Base-by-base conservation (phyloP, 495 filamentous ascomycete species). In the Pseudoneurospora amorphoporcata region DNA sequence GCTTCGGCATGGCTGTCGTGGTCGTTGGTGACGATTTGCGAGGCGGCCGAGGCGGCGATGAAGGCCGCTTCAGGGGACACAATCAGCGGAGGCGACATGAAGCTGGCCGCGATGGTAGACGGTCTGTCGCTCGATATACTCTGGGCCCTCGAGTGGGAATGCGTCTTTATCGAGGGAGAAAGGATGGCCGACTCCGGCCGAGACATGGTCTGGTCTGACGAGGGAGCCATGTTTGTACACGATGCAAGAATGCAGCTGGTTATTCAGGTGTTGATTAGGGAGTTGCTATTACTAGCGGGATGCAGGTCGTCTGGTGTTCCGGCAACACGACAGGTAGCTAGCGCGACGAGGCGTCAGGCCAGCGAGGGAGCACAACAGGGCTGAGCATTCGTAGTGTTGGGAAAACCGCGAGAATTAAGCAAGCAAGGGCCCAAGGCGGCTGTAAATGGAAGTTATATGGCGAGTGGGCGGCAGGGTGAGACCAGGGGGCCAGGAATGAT, bases 11-110 rank as follows among this genome's bases (percentile, higher is more conserved):
- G 90, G 74, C 87, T 89, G 74, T 93, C 92, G 82, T 95, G 92
- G 77, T 96, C 91, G 77, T 92, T 91, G 73, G 91, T 95, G 77
- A 98, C 90, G 71, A 98, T 95, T 75, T 98, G 93, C 29, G 92
- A 93, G 39, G 94, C 96, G 68, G 94, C 94, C 39, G 92, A 91
- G 8, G 91, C 85, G 47, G 95, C 94, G 78, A 99, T 95, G 81
- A 95, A 99, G 23, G 88, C 92, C 37, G 96, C 90, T 73, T 92
- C 84, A 3, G 96, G 95, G 45, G 89, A 88, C 47, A 94, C 88
- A n/a, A 86, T 83, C 68, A 86, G 74, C 45, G 89, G 87, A 78
- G 91, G 84, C 79, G 90, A 84, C 83, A 89, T 83, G 75, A 90
- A 81, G 73, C 77, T 82, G 47, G 83, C 77, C 75, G 83, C 81